Evolutionary conservation across 2,329 filamentous ascomycete genomes (phyloP).

Genomic region (Hypoxylon sp.): DNA sequence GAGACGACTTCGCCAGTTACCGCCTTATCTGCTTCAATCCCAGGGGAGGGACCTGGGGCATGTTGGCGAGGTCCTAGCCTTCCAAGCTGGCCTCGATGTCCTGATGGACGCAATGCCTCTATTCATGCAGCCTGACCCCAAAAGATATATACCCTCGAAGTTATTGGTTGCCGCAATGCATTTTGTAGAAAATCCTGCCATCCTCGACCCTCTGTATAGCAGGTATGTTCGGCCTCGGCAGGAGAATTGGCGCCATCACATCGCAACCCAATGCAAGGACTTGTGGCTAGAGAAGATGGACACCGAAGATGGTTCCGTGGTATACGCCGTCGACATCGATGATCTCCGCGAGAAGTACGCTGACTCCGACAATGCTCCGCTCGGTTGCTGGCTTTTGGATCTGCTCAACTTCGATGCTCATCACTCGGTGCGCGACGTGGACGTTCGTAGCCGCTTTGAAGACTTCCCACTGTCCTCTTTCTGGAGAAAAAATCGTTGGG

Average conservation of each 20-base stretch:
- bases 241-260: neutral
- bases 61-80: neutral
- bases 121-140: neutral
- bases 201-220: neutral
- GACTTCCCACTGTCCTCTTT: constrained; percentile 16
- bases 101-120: neutral
- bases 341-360: constrained; percentile 1
- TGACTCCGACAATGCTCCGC: constrained; percentile 4
- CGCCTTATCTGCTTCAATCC: neutral
- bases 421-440: neutral
- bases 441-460: neutral
- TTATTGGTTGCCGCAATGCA: neutral
- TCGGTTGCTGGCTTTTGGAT: constrained; percentile 15
- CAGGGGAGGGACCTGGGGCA: neutral
- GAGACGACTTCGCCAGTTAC: neutral
- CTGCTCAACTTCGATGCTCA: neutral
- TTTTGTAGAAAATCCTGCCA: neutral
- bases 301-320: neutral
- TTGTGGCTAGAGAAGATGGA: constrained; percentile 12
- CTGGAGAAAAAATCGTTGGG: constrained; percentile 7
- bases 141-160: neutral
- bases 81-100: constrained; percentile 6
- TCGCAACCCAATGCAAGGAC: constrained; percentile 3
- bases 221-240: neutral
- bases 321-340: neutral